Evolutionary conservation across 352 stramenopile genomes (phyloP), one percentile per base, ranked within the genome.

Genomic region (Phytophthora aleatoria): DNA sequence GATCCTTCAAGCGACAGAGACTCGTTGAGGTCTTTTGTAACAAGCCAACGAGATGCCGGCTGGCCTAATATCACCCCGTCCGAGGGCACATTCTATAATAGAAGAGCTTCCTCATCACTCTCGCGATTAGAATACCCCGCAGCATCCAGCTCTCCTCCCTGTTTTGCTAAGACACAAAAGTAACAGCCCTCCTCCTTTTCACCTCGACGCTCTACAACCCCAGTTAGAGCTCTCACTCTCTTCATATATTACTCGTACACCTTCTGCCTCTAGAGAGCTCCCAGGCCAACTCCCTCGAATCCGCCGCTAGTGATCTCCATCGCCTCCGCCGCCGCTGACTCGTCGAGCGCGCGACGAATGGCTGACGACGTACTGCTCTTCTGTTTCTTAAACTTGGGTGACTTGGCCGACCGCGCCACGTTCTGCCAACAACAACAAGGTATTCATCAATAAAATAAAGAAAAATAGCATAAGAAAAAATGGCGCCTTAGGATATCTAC

Each of bases 271-370:
- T 77, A 95, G 10, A 95, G 77, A 55, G 79, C 73, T 44, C 71
- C 74, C 24, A 91, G 47, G 16, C 87, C 87, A 36, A 95, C 59
- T 39, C 83, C 87, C 57, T 95, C 84, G 48, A 77, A 89, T 28
- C 74, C 75, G 12, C 51, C 51, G 50, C 63, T 61, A 3, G 73
- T 71, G 48, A 95, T 73, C 35, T 77, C 84, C 65, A 93, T 79
- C 30, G 70, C 73, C 13, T 90, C 81, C 0, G 85, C 87, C 1
- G 63, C 70, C 5, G 68, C 62, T 26, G 72, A 76, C 53, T 93
- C 85, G 55, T 80, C 71, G 62, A 57, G 36, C 20, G 41, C 52
- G 16, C 48, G 56, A 73, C 65, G 53, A 61, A 63, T 61, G 31
- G 47, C 47, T 31, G 63, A 38, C 39, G 50, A 57, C 51, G 59